Evolutionary conservation across 2,329 filamentous ascomycete genomes (phyloP).

Genomic region (Dothistroma septosporum): DNA sequence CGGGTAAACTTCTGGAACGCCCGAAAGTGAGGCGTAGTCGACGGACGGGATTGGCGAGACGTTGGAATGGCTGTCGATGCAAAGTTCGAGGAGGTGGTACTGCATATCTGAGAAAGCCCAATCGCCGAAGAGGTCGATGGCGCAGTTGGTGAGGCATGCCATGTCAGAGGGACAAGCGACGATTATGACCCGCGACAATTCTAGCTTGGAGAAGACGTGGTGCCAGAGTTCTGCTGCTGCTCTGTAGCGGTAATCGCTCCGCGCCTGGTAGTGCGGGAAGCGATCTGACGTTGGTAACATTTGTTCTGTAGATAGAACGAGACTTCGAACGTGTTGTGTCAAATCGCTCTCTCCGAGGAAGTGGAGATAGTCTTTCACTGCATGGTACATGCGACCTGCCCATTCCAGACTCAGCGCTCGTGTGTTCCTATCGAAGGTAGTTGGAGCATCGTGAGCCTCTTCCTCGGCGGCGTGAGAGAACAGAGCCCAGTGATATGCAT

Average conservation of each 20-base stretch:
- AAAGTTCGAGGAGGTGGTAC: constrained; percentile 30
- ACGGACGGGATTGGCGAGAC: background rate
- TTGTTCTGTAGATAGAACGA: constrained; percentile 42
- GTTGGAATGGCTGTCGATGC: background rate
- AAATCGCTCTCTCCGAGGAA: constrained; percentile 24
- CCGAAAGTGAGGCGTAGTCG: constrained; percentile 9
- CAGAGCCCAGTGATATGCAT: constrained; percentile 5
- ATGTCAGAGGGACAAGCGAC: constrained; percentile 59
- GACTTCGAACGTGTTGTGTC: constrained; percentile 37
- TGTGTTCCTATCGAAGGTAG: background rate
- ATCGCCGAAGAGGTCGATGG: constrained; percentile 48
- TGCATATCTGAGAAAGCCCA: constrained; percentile 35
- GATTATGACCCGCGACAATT: constrained; percentile 44
- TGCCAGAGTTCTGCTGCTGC: constrained; percentile 46
- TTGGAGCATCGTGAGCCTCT: background rate
- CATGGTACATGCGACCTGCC: constrained; percentile 23
- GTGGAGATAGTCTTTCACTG: constrained; percentile 20
- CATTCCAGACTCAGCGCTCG: constrained; percentile 13
- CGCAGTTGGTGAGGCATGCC: constrained; percentile 56
- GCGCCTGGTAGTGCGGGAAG: constrained; percentile 37
- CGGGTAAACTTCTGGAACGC: constrained; percentile 15
- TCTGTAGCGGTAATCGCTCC: constrained; percentile 28
- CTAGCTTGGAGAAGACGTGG: constrained; percentile 51
- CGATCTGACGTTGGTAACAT: constrained; percentile 18
- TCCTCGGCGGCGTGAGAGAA: background rate